These are phyloP conservation scores for Lachnellula suecica DNA, from an alignment of 2,329 filamentous ascomycete species.

Conservation along the genomic window DNA sequence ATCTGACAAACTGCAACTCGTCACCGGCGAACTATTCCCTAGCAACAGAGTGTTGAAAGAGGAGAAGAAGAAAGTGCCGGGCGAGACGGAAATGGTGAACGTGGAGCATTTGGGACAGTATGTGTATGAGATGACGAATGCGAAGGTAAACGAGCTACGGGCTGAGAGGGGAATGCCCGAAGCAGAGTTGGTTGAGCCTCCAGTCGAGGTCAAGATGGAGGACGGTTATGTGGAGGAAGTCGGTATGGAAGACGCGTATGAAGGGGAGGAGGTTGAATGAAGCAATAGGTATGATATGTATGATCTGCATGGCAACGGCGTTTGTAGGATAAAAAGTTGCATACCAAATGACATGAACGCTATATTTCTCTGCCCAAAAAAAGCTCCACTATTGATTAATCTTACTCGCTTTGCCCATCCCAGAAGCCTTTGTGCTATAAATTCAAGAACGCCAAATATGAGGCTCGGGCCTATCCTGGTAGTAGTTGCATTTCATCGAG, in stretches of 20 bases:
- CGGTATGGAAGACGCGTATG: conserved; percentile 24
- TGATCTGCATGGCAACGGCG: conserved; percentile 2
- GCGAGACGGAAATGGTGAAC: conserved; percentile 75
- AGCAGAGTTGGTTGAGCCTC: conserved; percentile 11
- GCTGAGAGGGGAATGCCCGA: conserved; percentile 29
- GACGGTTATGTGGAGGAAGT: conserved; percentile 17
- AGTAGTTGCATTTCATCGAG: too few species aligned
- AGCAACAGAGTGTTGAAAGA: conserved; percentile 52
- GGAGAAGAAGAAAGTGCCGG: conserved; percentile 47
- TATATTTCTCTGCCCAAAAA: not conserved
- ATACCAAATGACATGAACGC: conserved; percentile 1
- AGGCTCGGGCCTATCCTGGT: too few species aligned
- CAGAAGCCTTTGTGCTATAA: too few species aligned
- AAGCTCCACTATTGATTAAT: too few species aligned
- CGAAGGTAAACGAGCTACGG: conserved; percentile 32
- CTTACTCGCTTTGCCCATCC: too few species aligned
- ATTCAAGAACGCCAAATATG: too few species aligned
- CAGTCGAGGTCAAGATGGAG: conserved; percentile 6
- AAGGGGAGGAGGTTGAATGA: conserved; percentile 20
- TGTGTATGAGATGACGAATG: conserved; percentile 89
- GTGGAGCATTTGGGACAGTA: conserved; percentile 96
- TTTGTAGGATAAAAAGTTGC: conserved; percentile 1
- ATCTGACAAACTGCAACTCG: conserved; percentile 78
- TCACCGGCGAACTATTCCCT: conserved; percentile 85
- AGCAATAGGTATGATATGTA: not conserved